Base-by-base conservation (phyloP, 805 yeast species). In the Candida argentea region DNA sequence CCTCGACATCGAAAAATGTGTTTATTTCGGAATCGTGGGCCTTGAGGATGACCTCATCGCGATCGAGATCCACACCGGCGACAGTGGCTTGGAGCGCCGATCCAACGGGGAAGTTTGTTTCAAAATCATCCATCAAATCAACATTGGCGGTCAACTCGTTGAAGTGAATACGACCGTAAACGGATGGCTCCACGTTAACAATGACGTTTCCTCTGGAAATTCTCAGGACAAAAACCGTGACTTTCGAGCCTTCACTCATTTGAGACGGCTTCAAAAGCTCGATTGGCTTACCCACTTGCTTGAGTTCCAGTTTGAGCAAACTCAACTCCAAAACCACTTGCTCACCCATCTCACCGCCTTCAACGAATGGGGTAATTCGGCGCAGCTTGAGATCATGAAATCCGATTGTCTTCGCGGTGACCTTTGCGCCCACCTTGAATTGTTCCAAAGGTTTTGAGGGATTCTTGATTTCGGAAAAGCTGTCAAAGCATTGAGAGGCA, bases 331-430 rank as follows among this genome's bases (percentile, higher is more conserved):
- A 50, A 9, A 81, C 65, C 7, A 67, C 51, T 26, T 71, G 67
- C 34, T 70, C 70, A 16, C 73, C 65, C 24, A 66, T 60, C 29
- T 65, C 68, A 15, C 51, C 42, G 41, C 73, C 78, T n/a, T n/a
- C n/a, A 13, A 82, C 65, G 13, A 76, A 59, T 15, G 91, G 80
- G 34, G 76, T 52, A 53, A 76, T 82, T 31, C 65, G 67, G 43
- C 78, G 84, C 33, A 66, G 75, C 34, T 76, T 70, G 5, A 75
- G 63, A 50, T 84, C 89, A 48, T 76, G 86, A 50, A 54, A 74
- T 2, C 95, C 96, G 40, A 85, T 67, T 12, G 87, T 68, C 43
- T 69, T 73, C 16, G 74, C 89, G 16, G 67, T 60, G 15, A 85
- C 32, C 4, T 58, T 48, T 20, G 75, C 70, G 27, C 79, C 89